phyloP scores from a whole-genome alignment of 768 basidiomycete genomes.

The Russula vinacea region DNA sequence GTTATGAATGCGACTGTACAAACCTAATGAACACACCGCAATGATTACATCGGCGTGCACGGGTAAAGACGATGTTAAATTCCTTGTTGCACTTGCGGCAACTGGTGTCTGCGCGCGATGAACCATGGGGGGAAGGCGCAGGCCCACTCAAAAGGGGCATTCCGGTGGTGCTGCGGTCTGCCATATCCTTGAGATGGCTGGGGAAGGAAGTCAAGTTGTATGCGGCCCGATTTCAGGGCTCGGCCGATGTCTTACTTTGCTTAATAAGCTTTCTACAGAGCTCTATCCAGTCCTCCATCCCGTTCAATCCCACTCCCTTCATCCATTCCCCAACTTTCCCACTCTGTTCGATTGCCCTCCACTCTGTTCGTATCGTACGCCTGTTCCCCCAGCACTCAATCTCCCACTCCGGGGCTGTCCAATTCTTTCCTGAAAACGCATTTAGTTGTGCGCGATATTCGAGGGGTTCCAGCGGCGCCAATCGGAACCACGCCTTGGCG shows the following conservation, averaged over 20 bases:
- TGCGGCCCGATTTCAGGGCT: too few relatives aligned
- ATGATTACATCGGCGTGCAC: slow-evolving; percentile 67
- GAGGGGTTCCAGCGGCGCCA: slow-evolving; percentile 56
- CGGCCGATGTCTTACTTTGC: neutral
- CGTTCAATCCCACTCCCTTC: slow-evolving; percentile 56
- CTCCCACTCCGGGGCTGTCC: slow-evolving; percentile 55
- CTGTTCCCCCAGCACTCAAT: slow-evolving; percentile 52
- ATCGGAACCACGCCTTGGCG: slow-evolving; percentile 55
- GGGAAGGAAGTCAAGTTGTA: neutral
- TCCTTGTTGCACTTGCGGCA: slow-evolving; percentile 76
- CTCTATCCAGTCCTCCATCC: slow-evolving; percentile 59
- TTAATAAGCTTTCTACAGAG: slow-evolving; percentile 41
- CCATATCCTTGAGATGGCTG: slow-evolving; percentile 2
- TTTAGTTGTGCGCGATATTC: slow-evolving; percentile 62
- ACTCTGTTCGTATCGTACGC: slow-evolving; percentile 48
- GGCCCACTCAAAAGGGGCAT: slow-evolving; percentile 70
- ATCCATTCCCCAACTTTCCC: slow-evolving; percentile 63
- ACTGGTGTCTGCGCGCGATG: slow-evolving; percentile 37
- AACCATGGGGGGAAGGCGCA: slow-evolving; percentile 44
- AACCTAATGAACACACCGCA: slow-evolving; percentile 48
- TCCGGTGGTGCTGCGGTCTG: slow-evolving; percentile 38
- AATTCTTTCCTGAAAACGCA: slow-evolving; percentile 42
- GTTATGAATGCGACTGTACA: slow-evolving; percentile 6
- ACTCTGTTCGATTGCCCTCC: slow-evolving; percentile 54
- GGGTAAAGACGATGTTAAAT: slow-evolving; percentile 62